Conservation (phyloP, 2,329 filamentous ascomycete species). For the Fusarium hostae region DNA sequence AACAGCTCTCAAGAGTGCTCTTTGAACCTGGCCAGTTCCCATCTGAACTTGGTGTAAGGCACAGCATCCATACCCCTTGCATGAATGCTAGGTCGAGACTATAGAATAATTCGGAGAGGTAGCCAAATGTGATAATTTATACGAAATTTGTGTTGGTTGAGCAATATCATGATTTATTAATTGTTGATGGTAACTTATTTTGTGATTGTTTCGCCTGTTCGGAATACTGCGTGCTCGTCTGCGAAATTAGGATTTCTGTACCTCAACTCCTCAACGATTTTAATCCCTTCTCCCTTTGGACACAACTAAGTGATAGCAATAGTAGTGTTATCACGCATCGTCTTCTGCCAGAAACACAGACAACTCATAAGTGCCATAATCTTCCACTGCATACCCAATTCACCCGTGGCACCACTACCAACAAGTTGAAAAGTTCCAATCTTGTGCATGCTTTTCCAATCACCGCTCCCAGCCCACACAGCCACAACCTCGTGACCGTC, state of each 20-base stretch:
- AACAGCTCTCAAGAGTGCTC: not conserved
- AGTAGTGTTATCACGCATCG: not conserved
- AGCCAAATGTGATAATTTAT: not conserved
- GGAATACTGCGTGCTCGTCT: not conserved
- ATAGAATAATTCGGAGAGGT: not conserved
- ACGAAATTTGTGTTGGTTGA: not conserved
- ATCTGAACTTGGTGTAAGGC: slow-evolving; percentile 3
- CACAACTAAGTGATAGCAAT: not conserved
- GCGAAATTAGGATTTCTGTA: not conserved
- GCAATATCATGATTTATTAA: not conserved
- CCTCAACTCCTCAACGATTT: not conserved
- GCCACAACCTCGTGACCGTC: slow-evolving; percentile 36
- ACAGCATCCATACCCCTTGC: not conserved
- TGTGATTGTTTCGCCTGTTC: not conserved
- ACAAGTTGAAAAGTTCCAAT: slow-evolving; percentile 32
- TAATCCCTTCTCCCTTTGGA: no score
- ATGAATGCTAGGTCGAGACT: not conserved
- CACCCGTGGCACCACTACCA: slow-evolving; percentile 28
- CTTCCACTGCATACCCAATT: slow-evolving; percentile 28
- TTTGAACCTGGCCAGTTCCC: not conserved
- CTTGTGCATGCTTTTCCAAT: slow-evolving; percentile 18
- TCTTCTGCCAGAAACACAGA: slow-evolving; percentile 25
- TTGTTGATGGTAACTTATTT: not conserved
- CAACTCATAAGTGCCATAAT: slow-evolving; percentile 35
- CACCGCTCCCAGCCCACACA: slow-evolving; percentile 10